Percentiles rank a stretch among this genome's conserved stretches.
Evolutionary conservation across 2,329 filamentous ascomycete genomes (phyloP).

Genomic region (Ceratocystis alfenasii): DNA sequence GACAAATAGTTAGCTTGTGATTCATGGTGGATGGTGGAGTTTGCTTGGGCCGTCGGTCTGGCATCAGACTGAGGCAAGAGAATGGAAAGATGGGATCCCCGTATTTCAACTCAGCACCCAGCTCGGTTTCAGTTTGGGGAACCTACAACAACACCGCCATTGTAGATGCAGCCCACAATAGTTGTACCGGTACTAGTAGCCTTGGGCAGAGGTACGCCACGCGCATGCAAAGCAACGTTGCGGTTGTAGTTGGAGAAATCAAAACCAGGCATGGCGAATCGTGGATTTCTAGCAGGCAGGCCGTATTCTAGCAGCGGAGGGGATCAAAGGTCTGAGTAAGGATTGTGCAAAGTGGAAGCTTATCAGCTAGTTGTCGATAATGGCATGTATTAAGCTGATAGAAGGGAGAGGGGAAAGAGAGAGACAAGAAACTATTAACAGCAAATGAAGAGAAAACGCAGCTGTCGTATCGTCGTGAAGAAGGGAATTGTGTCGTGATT

Average conservation of each 20-base stretch:
- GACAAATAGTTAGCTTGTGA: constrained; percentile 10
- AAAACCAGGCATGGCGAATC: constrained; percentile 78
- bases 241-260: constrained; percentile 99
- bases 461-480: background rate
- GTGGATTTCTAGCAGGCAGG: background rate
- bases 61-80: background rate
- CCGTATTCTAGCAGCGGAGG: background rate
- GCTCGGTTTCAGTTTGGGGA: constrained; percentile 13
- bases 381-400: constrained; percentile 5
- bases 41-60: background rate
- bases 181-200: constrained; percentile 98
- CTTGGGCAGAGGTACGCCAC: constrained; percentile 88
- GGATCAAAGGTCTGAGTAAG: constrained; percentile 24
- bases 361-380: constrained; percentile 2
- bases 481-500: constrained; percentile 23
- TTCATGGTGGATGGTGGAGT: background rate
- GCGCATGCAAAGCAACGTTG: constrained; percentile 89
- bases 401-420: background rate
- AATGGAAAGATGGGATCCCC: too few species aligned
- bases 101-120: background rate
- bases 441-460: background rate
- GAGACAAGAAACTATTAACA: background rate
- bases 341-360: constrained; percentile 15
- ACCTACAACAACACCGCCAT: constrained; percentile 86
- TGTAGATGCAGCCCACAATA: constrained; percentile 93